Evolutionary conservation across 2,329 filamentous ascomycete genomes (phyloP).

Genomic region (Stachybotrys chlorohalonatus): DNA sequence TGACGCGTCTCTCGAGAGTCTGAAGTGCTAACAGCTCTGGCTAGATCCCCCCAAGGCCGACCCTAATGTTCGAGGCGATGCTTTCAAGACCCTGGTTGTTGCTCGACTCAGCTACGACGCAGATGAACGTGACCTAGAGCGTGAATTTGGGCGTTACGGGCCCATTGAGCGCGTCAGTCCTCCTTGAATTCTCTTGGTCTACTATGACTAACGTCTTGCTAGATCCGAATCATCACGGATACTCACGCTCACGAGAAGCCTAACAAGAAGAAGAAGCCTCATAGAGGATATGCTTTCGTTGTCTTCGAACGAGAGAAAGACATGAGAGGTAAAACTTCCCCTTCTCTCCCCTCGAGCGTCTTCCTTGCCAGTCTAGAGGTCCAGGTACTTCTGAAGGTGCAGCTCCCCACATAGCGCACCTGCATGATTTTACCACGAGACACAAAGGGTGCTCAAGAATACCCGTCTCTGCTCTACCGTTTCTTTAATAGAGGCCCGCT

Average conservation of each 20-base stretch:
- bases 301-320: slow-evolving; percentile 96
- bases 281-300: slow-evolving; percentile 91
- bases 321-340: slow-evolving; percentile 83
- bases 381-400: slow-evolving; percentile 16
- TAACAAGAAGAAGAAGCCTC: slow-evolving; percentile 72
- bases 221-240: slow-evolving; percentile 85
- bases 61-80: slow-evolving; percentile 81
- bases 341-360: slow-evolving; percentile 9
- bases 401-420: slow-evolving; percentile 34
- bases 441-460: slow-evolving; percentile 46
- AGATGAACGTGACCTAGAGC: slow-evolving; percentile 81
- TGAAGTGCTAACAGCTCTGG: background rate
- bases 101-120: slow-evolving; percentile 83
- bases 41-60: slow-evolving; percentile 77
- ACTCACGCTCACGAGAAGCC: slow-evolving; percentile 58
- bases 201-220: slow-evolving; percentile 7
- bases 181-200: background rate
- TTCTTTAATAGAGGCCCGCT: slow-evolving; percentile 9
- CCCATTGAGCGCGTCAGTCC: slow-evolving; percentile 77
- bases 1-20: background rate
- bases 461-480: slow-evolving; percentile 33
- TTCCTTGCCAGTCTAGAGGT: slow-evolving; percentile 12
- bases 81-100: slow-evolving; percentile 92
- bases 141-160: slow-evolving; percentile 88
- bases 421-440: slow-evolving; percentile 35